These are phyloP conservation scores for Scleromitrula shiraiana DNA, from an alignment of 2,329 filamentous ascomycete genomes.

Conservation along the genomic window DNA sequence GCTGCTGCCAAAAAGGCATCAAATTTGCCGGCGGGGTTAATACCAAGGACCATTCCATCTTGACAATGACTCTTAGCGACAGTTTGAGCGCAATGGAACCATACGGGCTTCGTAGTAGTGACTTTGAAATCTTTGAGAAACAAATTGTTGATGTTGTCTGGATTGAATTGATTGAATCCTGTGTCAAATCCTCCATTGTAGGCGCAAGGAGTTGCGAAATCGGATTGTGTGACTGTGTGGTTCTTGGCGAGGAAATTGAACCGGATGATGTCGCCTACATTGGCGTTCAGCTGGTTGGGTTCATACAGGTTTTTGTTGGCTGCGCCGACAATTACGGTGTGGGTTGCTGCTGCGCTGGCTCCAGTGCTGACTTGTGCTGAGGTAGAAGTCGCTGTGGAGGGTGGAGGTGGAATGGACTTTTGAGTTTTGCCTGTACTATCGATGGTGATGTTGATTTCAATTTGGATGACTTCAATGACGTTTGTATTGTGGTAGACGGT, in stretches of 20 bases:
- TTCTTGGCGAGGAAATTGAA: slow-evolving; percentile 65
- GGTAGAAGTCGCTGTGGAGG: neutral
- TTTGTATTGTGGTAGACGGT: slow-evolving; percentile 12
- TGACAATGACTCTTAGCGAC: neutral
- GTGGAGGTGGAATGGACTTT: neutral
- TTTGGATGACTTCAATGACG: slow-evolving; percentile 10
- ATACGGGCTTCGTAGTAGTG: neutral
- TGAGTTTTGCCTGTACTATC: neutral
- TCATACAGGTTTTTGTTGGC: slow-evolving; percentile 34
- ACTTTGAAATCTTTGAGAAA: neutral
- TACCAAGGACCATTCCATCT: neutral
- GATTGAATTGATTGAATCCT: slow-evolving; percentile 23
- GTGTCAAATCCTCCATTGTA: slow-evolving; percentile 58
- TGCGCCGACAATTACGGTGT: neutral
- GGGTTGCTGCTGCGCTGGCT: neutral
- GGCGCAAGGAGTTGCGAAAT: slow-evolving; percentile 55
- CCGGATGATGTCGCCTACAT: slow-evolving; percentile 58
- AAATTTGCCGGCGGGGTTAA: neutral
- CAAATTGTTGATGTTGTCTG: neutral
- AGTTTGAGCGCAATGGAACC: slow-evolving; percentile 2
- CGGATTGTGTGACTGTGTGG: slow-evolving; percentile 66
- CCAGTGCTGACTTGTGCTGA: neutral
- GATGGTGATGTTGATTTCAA: neutral
- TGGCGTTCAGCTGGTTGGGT: slow-evolving; percentile 50
- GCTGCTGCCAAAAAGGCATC: neutral